Base-by-base conservation (phyloP, 805 yeast genomes). In the Dipodascopsis tothii region DNA sequence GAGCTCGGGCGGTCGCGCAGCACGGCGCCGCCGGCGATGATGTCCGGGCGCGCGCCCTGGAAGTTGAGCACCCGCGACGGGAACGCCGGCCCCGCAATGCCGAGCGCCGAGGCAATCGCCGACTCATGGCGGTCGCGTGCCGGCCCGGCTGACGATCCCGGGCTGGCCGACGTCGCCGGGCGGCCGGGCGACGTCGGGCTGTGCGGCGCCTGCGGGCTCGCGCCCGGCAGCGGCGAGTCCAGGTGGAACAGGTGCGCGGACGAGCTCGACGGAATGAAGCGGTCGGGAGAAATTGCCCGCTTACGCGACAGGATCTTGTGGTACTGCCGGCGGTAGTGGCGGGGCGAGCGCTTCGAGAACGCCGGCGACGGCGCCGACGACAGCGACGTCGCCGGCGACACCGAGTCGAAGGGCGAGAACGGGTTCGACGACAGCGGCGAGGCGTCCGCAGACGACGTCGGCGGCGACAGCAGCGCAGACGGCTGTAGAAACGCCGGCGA, bases 261-360 rank as follows among this genome's bases (percentile, higher is more conserved):
- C 3, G 52, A 49, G 14, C 46, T 43, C 7, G 51, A 47, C 3
- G 53, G 52, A 18, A 49, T 49, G 25, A 49, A 49, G 32, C 53
- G 21, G 34, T 49, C 53, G 4, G 53, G 53, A 7, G 53, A 49
- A 9, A 39, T 9, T 25, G 11, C 30, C 30, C 30, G 9, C 14
- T 25, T 25, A 9, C 30, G 30, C 9, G 30, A 25, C 14, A 25
- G 30, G 11, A 25, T 9, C 30, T 25, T 25, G 30, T 25, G 30
- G 30, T 25, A 25, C 9, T 25, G 30, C 14, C 14, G 30, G 9
- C 30, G 9, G 14, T 14, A 14, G 11, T 9, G 11, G 14, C 30
- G 9, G 9, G 30, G 9, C 30, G 9, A 14, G 9, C 30, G 9
- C 30, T 25, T 25, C 14, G 9, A 14, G 11, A 9, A 9, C 30